Evolutionary conservation across 441 rosid species (phyloP), one percentile per base, ranked within the genome.

Genomic region (Pelargonium citronellum): DNA sequence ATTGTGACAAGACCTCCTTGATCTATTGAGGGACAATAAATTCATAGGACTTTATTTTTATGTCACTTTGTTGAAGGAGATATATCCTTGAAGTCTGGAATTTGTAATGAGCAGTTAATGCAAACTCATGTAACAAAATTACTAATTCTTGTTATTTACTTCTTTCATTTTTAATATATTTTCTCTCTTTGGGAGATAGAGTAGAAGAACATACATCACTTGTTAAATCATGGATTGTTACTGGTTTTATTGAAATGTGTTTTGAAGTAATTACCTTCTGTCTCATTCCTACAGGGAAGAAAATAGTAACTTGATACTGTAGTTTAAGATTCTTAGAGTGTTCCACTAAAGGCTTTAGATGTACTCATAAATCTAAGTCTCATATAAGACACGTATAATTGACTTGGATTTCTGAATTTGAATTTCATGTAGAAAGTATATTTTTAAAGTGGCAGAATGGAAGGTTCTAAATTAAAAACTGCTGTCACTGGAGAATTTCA

Each of bases 1-100:
- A 9, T 87, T 90, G 95, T 92, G 93, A 92, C 85, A 68, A 69
- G 64, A 79, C 69, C 67, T 80, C 83, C 83, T 77, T 87, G 86
- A 80, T 77, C 84, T 74, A 61, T 72, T 55, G 51, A 69, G 64
- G 62, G 71, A 75, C 77, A 75, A 67, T 73, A 76, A 76, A 60
- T 74, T 70, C 74, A 15, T 70, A 79, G 71, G 73, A 68, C 80
- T 74, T 79, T 69, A 51, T 71, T 71, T 71, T 16, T 7, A 15
- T 60, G 7, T 64, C 66, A 71, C 46, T 76, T 49, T 70, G 75
- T 72, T 74, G 80, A 74, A 72, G 76, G 66, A 74, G 72, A 78
- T 68, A 7, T 10, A 67, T 39, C 73, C 57, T 70, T 69, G 49
- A 24, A 34, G 68, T 12, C 57, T 47, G 67, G 63, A 27, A 37